Evolutionary conservation across 345 rosid species (phyloP), one percentile per base, ranked within the genome.

Genomic region (Bruguiera sexangula): DNA sequence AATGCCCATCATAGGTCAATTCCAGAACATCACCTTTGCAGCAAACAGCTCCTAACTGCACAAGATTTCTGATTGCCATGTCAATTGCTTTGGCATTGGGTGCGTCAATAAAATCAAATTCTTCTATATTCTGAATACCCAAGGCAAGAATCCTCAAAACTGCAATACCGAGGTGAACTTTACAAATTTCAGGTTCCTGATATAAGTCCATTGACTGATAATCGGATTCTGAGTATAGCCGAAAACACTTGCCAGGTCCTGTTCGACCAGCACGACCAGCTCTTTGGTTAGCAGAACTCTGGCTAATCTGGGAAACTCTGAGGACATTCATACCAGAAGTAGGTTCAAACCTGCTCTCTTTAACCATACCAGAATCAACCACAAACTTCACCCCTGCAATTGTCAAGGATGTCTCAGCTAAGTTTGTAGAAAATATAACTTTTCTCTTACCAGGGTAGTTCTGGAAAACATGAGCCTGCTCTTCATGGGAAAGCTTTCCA

Each of bases 191-290:
- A 67, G 97, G 97, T 62, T 84, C 93, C 74, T 87, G 97, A 69
- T 86, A 87, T 62, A 69, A 65, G 71, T 79, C 68, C 98, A 88
- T 85, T 1, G 79, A 74, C 78, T 77, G 82, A 77, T 82, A 94
- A 66, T 84, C 88, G 56, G 30, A 22, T 63, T 70, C 69, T 2
- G 91, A 67, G 74, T 91, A 94, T 50, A 94, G 88, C 71, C 98
- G 82, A 68, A 84, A 94, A 84, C 97, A 94, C 71, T 69, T 82
- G 60, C 98, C 98, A 22, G 95, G 89, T 74, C 84, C 95, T 20
- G 90, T 91, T 84, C 98, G 87, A 67, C 97, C 98, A 62, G 98
- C 98, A 81, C 97, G 98, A 74, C 97, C 98, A 81, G 96, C 93
- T 55, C 98, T 83, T 69, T 94, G 97, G 48, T 75, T 81, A 58